phyloP scores from a whole-genome alignment of 2,329 filamentous ascomycete genomes.

The Penicillium janthinellum region DNA sequence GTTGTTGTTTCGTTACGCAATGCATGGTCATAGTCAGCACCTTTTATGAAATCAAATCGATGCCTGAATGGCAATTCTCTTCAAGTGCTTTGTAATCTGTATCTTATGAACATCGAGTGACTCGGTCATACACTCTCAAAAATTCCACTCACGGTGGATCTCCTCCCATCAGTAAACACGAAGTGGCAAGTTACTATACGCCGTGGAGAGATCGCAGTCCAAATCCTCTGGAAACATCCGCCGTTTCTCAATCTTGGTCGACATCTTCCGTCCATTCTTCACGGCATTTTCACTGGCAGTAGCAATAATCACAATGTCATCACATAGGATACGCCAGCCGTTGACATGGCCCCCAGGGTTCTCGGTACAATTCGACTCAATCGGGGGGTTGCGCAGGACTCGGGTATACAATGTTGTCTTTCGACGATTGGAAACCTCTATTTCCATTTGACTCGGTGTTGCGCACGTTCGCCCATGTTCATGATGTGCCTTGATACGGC shows the following conservation, averaged over 20 bases:
- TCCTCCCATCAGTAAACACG: neutral
- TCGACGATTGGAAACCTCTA: neutral
- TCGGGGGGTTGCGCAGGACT: neutral
- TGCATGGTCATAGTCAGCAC: neutral
- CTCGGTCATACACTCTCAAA: neutral
- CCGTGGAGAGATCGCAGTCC: neutral
- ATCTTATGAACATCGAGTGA: neutral
- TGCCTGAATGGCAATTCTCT: neutral
- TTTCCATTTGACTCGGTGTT: neutral
- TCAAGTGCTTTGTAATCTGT: neutral
- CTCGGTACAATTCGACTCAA: neutral
- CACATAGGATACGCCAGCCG: neutral
- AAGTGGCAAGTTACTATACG: neutral
- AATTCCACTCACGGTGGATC: neutral
- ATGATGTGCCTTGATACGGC: constrained; percentile 4
- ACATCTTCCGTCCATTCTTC: neutral
- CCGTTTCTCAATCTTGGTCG: neutral
- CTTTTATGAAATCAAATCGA: neutral
- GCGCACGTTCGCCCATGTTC: neutral
- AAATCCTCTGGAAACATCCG: neutral
- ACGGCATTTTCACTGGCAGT: neutral
- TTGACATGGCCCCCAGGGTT: neutral
- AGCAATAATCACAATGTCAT: neutral
- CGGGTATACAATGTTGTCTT: neutral
- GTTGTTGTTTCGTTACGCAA: neutral